Evolutionary conservation across 2,329 filamentous ascomycete genomes (phyloP).

Genomic region (Scleromitrula shiraiana): DNA sequence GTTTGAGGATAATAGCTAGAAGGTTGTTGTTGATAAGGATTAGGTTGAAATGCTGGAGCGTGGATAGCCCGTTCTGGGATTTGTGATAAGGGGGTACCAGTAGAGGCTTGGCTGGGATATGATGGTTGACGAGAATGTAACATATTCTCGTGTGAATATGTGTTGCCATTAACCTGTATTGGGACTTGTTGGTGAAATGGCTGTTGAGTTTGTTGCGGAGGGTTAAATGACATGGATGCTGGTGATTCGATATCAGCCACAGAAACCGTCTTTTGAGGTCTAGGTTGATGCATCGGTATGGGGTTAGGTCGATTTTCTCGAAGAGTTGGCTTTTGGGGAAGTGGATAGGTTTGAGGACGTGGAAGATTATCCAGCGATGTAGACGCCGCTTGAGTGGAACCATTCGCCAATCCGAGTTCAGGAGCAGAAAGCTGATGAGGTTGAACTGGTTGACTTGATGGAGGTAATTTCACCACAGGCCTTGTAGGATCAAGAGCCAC

Average conservation of each 20-base stretch:
- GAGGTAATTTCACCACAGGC: conserved; percentile 78
- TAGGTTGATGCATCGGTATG: conserved; percentile 83
- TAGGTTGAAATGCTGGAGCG: conserved; percentile 81
- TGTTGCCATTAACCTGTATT: conserved; percentile 55
- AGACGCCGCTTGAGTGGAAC: conserved; percentile 12
- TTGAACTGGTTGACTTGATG: conserved; percentile 32
- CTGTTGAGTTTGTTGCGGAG: conserved; percentile 63
- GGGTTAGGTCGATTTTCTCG: conserved; percentile 46
- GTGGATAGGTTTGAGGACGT: conserved; percentile 45
- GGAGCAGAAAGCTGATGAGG: conserved; percentile 25
- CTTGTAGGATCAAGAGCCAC: conserved; percentile 53
- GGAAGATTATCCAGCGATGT: conserved; percentile 37
- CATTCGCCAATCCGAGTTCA: conserved; percentile 25
- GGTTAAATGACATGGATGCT: conserved; percentile 42
- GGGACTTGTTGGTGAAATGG: conserved; percentile 96
- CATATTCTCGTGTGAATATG: conserved; percentile 43
- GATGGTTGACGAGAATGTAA: conserved; percentile 58
- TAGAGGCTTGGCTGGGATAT: conserved; percentile 62
- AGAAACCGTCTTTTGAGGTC: conserved; percentile 89
- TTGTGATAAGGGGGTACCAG: conserved; percentile 76
- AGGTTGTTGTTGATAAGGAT: conserved; percentile 49
- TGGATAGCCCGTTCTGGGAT: conserved; percentile 91
- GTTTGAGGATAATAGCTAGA: conserved; percentile 44
- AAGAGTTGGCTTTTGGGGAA: conserved; percentile 50
- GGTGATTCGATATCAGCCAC: conserved; percentile 89